Conservation (phyloP, 495 filamentous ascomycete genomes). For the Tuber magnatum region DNA sequence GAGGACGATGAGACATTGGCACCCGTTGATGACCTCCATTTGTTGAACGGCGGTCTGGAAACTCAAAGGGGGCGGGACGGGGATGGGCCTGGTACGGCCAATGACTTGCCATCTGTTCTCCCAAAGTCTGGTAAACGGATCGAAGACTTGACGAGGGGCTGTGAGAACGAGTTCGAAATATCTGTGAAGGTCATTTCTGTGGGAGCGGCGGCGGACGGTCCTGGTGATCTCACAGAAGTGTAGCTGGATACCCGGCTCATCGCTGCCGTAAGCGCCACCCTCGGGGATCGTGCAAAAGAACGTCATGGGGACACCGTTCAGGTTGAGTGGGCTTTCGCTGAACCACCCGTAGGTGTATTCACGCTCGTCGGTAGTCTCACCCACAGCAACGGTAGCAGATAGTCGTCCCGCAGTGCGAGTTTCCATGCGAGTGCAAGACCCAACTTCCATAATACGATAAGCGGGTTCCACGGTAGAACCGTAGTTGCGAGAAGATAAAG, state of each 20-base stretch:
- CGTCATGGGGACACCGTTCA: not conserved
- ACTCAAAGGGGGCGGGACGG: not conserved
- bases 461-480: not conserved
- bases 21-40: not conserved
- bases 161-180: not conserved
- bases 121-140: not conserved
- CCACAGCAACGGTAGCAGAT: not conserved
- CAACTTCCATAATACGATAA: not conserved
- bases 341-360: slow-evolving; percentile 3
- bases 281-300: not conserved
- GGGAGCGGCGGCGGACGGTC: not conserved
- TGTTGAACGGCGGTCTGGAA: not conserved
- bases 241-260: not conserved
- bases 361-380: not conserved
- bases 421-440: not conserved
- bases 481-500: not conserved
- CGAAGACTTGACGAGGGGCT: not conserved
- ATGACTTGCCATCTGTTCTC: not conserved
- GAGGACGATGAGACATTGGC: not conserved
- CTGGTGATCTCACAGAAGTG: not conserved
- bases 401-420: not conserved
- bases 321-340: not conserved
- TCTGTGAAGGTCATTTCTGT: not conserved
- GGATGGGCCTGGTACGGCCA: not conserved
- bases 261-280: not conserved